Percentiles rank a stretch among this genome's conserved stretches.
Conservation (phyloP, 164 flowering plant species). For the Dillenia suffruticosa region DNA sequence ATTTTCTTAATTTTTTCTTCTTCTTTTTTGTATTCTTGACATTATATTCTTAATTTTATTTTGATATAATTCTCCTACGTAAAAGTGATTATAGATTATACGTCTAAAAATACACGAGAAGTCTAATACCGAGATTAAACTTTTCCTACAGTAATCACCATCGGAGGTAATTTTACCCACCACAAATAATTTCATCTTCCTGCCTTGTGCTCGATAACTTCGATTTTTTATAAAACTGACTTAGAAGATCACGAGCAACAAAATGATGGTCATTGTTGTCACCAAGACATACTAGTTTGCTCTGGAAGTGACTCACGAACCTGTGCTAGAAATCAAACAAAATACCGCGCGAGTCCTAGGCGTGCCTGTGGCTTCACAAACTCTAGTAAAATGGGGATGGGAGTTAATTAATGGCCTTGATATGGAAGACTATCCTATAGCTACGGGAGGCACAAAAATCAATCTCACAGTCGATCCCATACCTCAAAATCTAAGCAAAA, state of each 20-base stretch:
- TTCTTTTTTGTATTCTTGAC: no score
- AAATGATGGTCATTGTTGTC: constrained; percentile 49
- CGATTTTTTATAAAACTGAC: not conserved
- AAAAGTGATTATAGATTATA: no score
- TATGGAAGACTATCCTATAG: constrained; percentile 67
- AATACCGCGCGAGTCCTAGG: constrained; percentile 46
- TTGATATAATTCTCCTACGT: no score
- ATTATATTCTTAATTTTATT: no score
- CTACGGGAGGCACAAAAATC: constrained; percentile 52
- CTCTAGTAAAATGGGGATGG: constrained; percentile 44
- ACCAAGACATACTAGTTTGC: constrained; percentile 27
- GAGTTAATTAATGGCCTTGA: constrained; percentile 79
- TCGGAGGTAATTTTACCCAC: constrained; percentile 1
- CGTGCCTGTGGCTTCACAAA: constrained; percentile 44
- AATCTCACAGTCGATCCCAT: constrained; percentile 31
- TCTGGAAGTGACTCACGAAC: constrained; percentile 46
- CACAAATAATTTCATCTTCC: not conserved
- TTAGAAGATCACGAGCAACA: not conserved
- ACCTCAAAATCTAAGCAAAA: constrained; percentile 9
- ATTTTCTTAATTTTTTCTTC: no score
- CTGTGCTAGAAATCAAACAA: constrained; percentile 52
- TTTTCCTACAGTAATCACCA: no score
- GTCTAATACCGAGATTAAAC: no score
- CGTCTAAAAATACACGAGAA: no score
- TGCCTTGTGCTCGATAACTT: not conserved